phyloP scores from a whole-genome alignment of 192 early-diverging fungal genomes.

The Glomus cerebriforme region DNA sequence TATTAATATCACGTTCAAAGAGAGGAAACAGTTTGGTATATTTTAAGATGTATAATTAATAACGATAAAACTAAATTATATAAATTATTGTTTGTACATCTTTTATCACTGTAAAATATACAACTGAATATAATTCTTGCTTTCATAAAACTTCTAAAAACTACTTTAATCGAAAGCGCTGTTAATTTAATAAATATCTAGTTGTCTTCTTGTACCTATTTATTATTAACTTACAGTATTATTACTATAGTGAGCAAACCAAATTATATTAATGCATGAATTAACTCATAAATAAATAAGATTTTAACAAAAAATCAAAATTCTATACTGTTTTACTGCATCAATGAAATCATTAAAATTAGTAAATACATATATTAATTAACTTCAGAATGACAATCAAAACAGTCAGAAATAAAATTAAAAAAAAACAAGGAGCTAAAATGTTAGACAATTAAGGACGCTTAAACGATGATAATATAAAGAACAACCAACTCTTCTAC shows the following conservation, averaged over 20 bases:
- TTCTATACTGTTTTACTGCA: not conserved
- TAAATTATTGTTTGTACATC: too few species aligned
- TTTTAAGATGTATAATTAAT: too few species aligned
- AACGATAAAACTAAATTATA: too few species aligned
- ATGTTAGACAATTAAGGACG: not conserved
- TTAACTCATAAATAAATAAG: too few species aligned
- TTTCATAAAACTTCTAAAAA: too few species aligned
- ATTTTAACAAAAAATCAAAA: too few species aligned
- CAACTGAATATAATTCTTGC: too few species aligned
- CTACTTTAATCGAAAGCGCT: too few species aligned
- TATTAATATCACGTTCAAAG: too few species aligned
- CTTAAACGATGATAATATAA: not conserved
- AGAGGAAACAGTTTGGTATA: too few species aligned
- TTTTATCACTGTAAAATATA: too few species aligned
- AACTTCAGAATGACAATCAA: not conserved
- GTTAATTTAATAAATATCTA: not conserved
- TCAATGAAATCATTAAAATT: not conserved
- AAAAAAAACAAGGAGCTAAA: not conserved
- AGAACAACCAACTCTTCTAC: not conserved
- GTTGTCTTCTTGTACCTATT: not conserved
- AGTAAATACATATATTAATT: not conserved
- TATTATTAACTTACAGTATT: not conserved
- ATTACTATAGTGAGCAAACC: not conserved
- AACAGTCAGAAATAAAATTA: not conserved
- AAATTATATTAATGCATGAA: not conserved